These are phyloP conservation scores for Botrytis tulipae DNA, from an alignment of 2,329 filamentous ascomycete species.

Conservation along the genomic window DNA sequence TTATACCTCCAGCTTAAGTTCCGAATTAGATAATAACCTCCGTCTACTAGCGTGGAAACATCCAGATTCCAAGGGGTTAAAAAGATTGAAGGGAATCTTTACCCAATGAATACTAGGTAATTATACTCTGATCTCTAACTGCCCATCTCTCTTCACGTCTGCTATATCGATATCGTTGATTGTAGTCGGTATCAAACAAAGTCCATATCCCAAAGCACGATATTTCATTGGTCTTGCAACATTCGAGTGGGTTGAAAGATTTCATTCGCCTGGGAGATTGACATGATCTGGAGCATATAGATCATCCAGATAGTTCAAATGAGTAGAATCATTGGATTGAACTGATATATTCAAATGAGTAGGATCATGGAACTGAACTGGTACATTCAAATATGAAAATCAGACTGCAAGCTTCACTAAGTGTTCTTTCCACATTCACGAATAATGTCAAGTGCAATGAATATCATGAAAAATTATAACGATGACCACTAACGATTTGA, in stretches of 20 bases:
- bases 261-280: not conserved
- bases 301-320: not conserved
- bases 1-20: not conserved
- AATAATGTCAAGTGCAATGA: not conserved
- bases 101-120: not conserved
- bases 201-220: not conserved
- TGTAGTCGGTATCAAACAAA: not conserved
- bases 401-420: not conserved
- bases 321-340: not conserved
- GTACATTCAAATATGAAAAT: not conserved
- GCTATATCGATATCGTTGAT: not conserved
- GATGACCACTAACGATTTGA: not conserved
- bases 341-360: not conserved
- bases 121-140: not conserved
- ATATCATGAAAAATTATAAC: not conserved
- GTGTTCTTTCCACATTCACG: not conserved
- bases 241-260: not conserved
- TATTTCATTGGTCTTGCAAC: not conserved
- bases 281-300: not conserved
- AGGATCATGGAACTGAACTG: not conserved
- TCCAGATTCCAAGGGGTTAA: not conserved
- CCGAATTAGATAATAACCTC: constrained; percentile 2
- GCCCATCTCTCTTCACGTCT: not conserved
- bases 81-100: not conserved
- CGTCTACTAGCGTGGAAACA: not conserved